Percentiles rank a stretch among this genome's conserved stretches.
Conservation (phyloP, 257 asterid species). For the Coffea eugenioides region DNA sequence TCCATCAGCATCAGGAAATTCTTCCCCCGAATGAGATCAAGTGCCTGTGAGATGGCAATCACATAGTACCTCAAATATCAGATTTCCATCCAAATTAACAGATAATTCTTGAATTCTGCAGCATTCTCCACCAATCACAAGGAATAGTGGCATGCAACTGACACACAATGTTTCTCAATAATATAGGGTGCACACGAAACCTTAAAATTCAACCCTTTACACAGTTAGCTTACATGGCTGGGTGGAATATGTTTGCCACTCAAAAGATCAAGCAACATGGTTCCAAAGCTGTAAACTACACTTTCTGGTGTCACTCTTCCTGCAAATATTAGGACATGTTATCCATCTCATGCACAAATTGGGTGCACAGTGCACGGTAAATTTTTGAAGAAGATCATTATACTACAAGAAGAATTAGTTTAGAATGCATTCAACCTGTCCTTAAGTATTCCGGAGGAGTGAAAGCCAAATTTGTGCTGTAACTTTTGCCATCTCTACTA, state of each 20-base stretch:
- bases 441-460: conserved; percentile 49
- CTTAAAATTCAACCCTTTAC: neutral
- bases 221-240: conserved; percentile 36
- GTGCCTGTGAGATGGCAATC: conserved; percentile 32
- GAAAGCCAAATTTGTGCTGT: conserved; percentile 48
- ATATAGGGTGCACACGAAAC: neutral
- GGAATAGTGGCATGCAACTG: neutral
- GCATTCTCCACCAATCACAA: neutral
- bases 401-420: no score
- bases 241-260: conserved; percentile 57
- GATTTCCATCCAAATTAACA: conserved; percentile 17
- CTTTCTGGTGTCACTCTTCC: conserved; percentile 47
- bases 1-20: conserved; percentile 41
- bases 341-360: conserved; percentile 7
- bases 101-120: neutral
- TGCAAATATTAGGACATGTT: conserved; percentile 18
- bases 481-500: conserved; percentile 51
- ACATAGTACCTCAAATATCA: conserved; percentile 32
- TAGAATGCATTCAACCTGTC: conserved; percentile 23
- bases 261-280: conserved; percentile 51
- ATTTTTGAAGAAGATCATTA: neutral
- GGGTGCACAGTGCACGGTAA: neutral
- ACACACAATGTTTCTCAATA: neutral
- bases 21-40: conserved; percentile 48
- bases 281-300: conserved; percentile 51